Evolutionary conservation across 78 protist species (phyloP).

Genomic region (Dictyostelium intermedium): DNA sequence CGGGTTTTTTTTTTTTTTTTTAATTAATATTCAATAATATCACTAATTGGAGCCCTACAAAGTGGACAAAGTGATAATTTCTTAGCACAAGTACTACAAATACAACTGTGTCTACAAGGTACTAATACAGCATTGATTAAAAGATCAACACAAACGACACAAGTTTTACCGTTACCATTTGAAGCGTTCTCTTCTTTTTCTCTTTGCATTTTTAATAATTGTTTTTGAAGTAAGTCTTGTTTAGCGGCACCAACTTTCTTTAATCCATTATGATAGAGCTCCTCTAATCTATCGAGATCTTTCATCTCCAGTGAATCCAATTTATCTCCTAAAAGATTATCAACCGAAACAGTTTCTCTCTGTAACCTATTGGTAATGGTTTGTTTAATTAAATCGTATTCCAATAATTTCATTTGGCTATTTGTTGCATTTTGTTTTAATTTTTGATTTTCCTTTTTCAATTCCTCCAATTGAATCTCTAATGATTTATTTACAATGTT

Average conservation of each 20-base stretch:
- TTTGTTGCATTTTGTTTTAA: not conserved
- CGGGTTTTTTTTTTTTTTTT: not conserved
- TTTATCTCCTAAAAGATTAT: constrained; percentile 21
- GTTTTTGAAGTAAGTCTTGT: constrained; percentile 11
- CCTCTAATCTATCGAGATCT: constrained; percentile 37
- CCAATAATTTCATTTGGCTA: not conserved
- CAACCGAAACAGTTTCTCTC: not conserved
- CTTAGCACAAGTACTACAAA: constrained; percentile 37
- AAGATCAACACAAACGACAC: constrained; percentile 38
- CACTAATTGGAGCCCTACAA: constrained; percentile 40
- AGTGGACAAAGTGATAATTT: constrained; percentile 37
- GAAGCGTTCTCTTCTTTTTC: constrained; percentile 44
- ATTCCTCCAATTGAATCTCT: not conserved
- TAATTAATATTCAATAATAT: constrained; percentile 29
- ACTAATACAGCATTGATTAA: constrained; percentile 13
- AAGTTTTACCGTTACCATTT: not conserved
- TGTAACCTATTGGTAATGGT: not conserved
- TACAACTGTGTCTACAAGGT: constrained; percentile 63
- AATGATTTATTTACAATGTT: constrained; percentile 13
- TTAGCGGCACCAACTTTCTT: constrained; percentile 36
- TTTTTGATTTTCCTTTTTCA: not conserved
- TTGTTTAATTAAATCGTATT: not conserved
- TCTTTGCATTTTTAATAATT: constrained; percentile 16
- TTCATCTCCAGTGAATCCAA: not conserved
- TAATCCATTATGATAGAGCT: constrained; percentile 8